Base-by-base conservation (phyloP, 2,329 filamentous ascomycete species). In the Byssochlamys sp. region DNA sequence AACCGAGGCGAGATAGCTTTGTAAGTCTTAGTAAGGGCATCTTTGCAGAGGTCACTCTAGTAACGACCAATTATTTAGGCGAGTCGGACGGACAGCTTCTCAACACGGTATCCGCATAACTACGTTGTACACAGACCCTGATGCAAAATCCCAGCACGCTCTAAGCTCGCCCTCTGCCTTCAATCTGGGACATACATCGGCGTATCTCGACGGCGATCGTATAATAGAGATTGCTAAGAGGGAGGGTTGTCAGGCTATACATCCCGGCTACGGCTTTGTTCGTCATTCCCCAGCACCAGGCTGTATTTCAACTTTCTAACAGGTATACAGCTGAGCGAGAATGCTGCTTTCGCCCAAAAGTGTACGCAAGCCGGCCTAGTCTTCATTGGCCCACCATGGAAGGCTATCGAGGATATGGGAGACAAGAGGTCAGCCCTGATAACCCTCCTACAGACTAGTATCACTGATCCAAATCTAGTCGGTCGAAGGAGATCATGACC, bases 1-100 rank as follows among this genome's bases (percentile, higher is more conserved):
- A 99, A 99, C 72, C 87, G 94, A 65, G 94, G 94, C 66, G 94
- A 99, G 75, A 99, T 99, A 66, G 94, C 94, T 54, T 81, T 99
- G 71, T 82, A 71, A 62, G 77, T 66, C 49, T 33, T 4, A 11
- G 28, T 10, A 1, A 45, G 4, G 4, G 39, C 24, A 12, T 45
- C 10, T 50, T 39, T 58, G 2, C 4, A 25, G 14, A 28, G 57
- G 7, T 28, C 56, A 62, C 62, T 49, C 49, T 54, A 19, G 58
- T 65, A 51, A 61, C 52, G 14, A 12, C 12, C 27, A 29, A 14
- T 57, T 31, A 7, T 19, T 11, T 48, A 82, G 80, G 61, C 89
- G 94, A 64, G 94, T 99, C 64, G 88, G 91, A 63, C 84, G 86
- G 63, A 99, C 94, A 25, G 94, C 94, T 33, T 81, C 89, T 54